These are phyloP conservation scores for Holtermanniella nyarrowii DNA, from an alignment of 768 basidiomycete species.

Conservation along the genomic window DNA sequence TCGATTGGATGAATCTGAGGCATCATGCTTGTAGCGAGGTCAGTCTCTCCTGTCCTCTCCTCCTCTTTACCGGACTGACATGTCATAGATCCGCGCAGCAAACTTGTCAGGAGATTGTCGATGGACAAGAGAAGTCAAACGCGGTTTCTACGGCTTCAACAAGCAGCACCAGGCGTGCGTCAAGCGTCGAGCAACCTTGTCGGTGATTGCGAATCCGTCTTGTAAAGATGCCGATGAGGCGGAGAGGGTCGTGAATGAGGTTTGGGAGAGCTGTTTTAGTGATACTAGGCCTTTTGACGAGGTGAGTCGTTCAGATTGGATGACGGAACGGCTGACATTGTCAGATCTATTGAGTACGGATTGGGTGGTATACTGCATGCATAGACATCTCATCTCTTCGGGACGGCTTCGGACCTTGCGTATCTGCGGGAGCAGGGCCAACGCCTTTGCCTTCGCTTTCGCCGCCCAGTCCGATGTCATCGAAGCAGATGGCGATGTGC, in stretches of 20 bases:
- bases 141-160: conserved; percentile 68
- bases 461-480: too few relatives aligned
- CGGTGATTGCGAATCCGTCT: conserved; percentile 66
- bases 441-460: too few relatives aligned
- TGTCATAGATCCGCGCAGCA: conserved; percentile 77
- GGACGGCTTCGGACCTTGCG: too few relatives aligned
- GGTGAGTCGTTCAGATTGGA: too few relatives aligned
- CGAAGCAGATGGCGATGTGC: too few relatives aligned
- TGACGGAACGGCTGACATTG: too few relatives aligned
- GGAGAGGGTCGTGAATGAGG: conserved; percentile 84
- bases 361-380: too few relatives aligned
- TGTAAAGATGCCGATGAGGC: conserved; percentile 69
- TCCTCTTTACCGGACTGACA: background rate
- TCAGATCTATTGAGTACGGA: too few relatives aligned
- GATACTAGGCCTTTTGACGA: conserved; percentile 97
- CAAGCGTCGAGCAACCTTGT: conserved; percentile 70
- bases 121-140: conserved; percentile 66
- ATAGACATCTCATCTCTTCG: too few relatives aligned
- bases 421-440: too few relatives aligned
- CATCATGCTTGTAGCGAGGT: conserved; percentile 98
- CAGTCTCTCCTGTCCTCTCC: conserved; percentile 23
- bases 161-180: conserved; percentile 97
- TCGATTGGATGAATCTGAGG: conserved; percentile 78
- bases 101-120: conserved; percentile 88
- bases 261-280: conserved; percentile 90